Percentiles rank a stretch among this genome's conserved stretches.
Conservation (phyloP, 169 alveolate genomes). For the Toxoplasma gondii region DNA sequence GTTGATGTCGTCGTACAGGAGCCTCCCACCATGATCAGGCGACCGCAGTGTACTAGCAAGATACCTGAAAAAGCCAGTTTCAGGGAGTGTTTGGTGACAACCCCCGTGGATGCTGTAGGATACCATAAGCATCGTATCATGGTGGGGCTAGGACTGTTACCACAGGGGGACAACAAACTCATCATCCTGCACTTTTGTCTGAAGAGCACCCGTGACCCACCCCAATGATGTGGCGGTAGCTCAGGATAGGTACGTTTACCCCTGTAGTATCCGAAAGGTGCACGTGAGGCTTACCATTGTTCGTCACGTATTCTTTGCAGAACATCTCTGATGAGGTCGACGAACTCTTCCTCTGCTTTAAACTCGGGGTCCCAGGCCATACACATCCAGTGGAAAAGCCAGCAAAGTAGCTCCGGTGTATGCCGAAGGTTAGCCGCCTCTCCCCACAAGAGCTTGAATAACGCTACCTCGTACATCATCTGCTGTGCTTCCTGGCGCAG, state of each 20-base stretch:
- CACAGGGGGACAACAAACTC: neutral
- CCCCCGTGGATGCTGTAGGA: no score
- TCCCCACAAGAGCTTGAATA: constrained; percentile 64
- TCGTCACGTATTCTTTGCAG: constrained; percentile 66
- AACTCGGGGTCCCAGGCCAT: constrained; percentile 65
- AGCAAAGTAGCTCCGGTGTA: constrained; percentile 65
- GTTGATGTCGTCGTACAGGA: constrained; percentile 66
- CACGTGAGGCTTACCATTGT: constrained; percentile 48
- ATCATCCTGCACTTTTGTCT: no score
- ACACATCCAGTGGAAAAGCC: constrained; percentile 68
- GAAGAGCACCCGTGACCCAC: neutral
- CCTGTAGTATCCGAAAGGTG: neutral
- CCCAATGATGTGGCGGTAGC: neutral
- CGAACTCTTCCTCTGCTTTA: constrained; percentile 63
- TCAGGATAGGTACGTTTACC: neutral
- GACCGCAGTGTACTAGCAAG: constrained; percentile 55
- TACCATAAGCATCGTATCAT: no score
- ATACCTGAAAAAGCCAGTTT: constrained; percentile 38
- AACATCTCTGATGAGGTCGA: constrained; percentile 62
- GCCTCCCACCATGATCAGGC: constrained; percentile 67
- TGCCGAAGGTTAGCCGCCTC: constrained; percentile 69
- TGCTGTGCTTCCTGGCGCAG: constrained; percentile 59
- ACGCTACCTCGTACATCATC: constrained; percentile 64
- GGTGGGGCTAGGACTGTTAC: no score
- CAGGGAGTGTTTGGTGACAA: neutral